Evolutionary conservation across 2,329 filamentous ascomycete genomes (phyloP).

Genomic region (Epichloe bromicola): DNA sequence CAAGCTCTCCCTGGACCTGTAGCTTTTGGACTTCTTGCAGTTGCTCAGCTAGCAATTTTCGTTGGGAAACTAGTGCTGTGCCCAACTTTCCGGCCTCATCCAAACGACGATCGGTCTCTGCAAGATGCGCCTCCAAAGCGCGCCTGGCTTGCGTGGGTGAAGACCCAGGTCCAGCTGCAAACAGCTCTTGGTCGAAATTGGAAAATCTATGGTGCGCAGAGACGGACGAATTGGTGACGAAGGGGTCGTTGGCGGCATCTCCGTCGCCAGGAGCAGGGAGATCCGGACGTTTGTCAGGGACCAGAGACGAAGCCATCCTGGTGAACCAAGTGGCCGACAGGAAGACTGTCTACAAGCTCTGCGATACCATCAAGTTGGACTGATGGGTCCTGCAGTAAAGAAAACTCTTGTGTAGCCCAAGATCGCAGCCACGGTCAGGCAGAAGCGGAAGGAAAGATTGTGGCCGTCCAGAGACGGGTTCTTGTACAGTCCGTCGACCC

Average conservation of each 20-base stretch:
- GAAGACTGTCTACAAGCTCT: slow-evolving; percentile 12
- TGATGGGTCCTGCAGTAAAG: not conserved
- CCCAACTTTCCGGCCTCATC: slow-evolving; percentile 85
- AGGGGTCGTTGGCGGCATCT: slow-evolving; percentile 39
- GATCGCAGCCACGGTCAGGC: not conserved
- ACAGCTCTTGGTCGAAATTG: slow-evolving; percentile 67
- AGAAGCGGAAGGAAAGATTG: not conserved
- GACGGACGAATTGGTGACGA: slow-evolving; percentile 35
- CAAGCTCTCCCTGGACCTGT: slow-evolving; percentile 63
- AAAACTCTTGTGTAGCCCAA: not conserved
- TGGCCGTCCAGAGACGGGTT: slow-evolving; percentile 2
- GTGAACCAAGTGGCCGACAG: slow-evolving; percentile 10
- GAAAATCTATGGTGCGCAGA: slow-evolving; percentile 57
- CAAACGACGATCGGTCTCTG: slow-evolving; percentile 82
- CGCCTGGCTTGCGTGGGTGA: slow-evolving; percentile 81
- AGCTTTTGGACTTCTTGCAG: slow-evolving; percentile 74
- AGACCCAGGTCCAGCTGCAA: slow-evolving; percentile 60
- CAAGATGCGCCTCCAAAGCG: slow-evolving; percentile 79
- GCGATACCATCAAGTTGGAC: slow-evolving; percentile 3
- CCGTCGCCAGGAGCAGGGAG: slow-evolving; percentile 24
- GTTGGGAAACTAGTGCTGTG: slow-evolving; percentile 75
- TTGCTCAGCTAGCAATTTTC: slow-evolving; percentile 67
- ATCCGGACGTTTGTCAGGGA: slow-evolving; percentile 26
- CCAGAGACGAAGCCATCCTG: slow-evolving; percentile 30
- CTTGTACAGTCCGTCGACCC: not conserved